Evolutionary conservation across 1,284 basidiomycete genomes (phyloP).

Genomic region (Ustilago shanxiensis): DNA sequence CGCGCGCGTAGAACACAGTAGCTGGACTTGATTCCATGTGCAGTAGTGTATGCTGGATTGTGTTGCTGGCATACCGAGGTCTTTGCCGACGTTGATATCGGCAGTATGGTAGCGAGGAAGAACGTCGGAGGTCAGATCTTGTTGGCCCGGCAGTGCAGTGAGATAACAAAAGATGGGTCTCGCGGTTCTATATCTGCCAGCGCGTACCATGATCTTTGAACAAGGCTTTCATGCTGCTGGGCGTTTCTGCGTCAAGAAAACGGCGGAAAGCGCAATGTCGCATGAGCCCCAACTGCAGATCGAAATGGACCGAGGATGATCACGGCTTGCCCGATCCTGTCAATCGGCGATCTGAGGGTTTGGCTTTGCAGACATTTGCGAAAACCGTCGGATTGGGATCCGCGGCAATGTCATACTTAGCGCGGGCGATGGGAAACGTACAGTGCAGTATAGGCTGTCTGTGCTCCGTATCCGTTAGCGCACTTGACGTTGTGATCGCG

Average conservation of each 20-base stretch:
- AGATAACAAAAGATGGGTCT: not conserved
- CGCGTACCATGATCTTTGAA: too few species aligned
- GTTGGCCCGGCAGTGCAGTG: not conserved
- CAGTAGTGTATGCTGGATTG: not conserved
- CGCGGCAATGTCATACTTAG: not conserved
- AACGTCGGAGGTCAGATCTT: not conserved
- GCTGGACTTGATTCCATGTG: too few species aligned
- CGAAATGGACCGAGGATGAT: not conserved
- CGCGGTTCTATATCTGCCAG: not conserved
- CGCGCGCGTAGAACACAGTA: too few species aligned
- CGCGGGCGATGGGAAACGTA: not conserved
- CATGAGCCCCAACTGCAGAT: not conserved
- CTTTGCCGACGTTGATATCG: not conserved
- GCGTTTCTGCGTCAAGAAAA: too few species aligned
- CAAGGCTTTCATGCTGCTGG: not conserved
- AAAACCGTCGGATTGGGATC: not conserved
- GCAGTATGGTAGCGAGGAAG: not conserved
- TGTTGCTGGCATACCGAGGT: not conserved
- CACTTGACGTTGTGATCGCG: not conserved
- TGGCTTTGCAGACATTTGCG: too few species aligned
- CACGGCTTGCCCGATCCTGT: too few species aligned
- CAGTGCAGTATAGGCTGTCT: not conserved
- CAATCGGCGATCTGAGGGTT: too few species aligned
- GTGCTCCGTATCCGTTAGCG: conserved; percentile 2
- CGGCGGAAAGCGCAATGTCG: not conserved